Conservation (phyloP, 1,139 yeast species). For the Candida labiduridarum region DNA sequence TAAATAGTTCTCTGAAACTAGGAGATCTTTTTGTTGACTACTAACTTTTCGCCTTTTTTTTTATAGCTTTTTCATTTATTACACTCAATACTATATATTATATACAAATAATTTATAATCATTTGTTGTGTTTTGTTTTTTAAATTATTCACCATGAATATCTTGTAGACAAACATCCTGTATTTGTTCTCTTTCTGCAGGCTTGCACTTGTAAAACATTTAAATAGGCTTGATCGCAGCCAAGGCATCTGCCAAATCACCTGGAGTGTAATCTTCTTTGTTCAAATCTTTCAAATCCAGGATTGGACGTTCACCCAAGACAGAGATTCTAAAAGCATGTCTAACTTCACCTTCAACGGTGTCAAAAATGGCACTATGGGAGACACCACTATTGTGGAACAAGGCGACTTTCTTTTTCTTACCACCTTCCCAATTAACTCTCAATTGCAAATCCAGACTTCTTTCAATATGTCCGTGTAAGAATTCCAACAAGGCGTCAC, state of each 20-base stretch:
- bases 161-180: too few species aligned
- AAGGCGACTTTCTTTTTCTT: slow-evolving; percentile 53
- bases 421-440: slow-evolving; percentile 55
- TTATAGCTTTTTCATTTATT: too few species aligned
- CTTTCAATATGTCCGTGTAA: slow-evolving; percentile 49
- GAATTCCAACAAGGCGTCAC: slow-evolving; percentile 51
- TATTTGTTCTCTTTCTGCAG: too few species aligned
- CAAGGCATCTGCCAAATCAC: slow-evolving; percentile 43
- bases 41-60: too few species aligned
- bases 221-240: slow-evolving; percentile 19
- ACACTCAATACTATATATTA: too few species aligned
- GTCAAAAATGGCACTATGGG: slow-evolving; percentile 46
- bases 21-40: too few species aligned
- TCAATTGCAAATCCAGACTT: slow-evolving; percentile 55
- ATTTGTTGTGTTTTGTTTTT: too few species aligned
- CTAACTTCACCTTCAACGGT: slow-evolving; percentile 37
- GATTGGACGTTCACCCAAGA: slow-evolving; percentile 52
- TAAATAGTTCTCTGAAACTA: too few species aligned
- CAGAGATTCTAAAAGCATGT: slow-evolving; percentile 48
- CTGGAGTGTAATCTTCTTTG: slow-evolving; percentile 37
- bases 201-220: too few species aligned
- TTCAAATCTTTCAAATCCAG: slow-evolving; percentile 36
- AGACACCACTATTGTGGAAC: slow-evolving; percentile 50
- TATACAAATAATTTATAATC: too few species aligned
- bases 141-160: too few species aligned